phyloP scores from a whole-genome alignment of 768 basidiomycete genomes.

The Albatrellus ellisii region DNA sequence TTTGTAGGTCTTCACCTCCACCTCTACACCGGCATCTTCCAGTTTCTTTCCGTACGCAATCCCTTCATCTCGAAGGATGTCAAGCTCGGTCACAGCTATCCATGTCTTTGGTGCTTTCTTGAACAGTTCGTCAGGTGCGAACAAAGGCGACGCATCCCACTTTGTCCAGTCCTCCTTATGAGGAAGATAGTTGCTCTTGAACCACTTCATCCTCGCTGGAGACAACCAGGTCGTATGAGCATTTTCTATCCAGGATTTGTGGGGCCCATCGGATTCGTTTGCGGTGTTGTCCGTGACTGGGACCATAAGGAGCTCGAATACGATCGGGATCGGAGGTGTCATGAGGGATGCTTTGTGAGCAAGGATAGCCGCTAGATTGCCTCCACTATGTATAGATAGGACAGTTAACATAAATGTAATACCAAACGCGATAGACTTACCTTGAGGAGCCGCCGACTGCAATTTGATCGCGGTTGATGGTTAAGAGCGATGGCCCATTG shows the following conservation, averaged over 20 bases:
- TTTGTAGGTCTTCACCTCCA: constrained; percentile 43
- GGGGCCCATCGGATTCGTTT: constrained; percentile 21
- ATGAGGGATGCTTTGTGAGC: constrained; percentile 45
- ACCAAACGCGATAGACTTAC: constrained; percentile 18
- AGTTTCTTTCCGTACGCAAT: constrained; percentile 49
- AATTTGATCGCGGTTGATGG: constrained; percentile 37
- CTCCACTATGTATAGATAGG: constrained; percentile 32
- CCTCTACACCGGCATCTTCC: constrained; percentile 34
- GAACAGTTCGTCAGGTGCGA: constrained; percentile 44
- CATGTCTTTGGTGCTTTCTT: constrained; percentile 40
- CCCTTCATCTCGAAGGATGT: constrained; percentile 57
- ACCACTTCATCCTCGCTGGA: constrained; percentile 63
- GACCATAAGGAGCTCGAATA: constrained; percentile 54
- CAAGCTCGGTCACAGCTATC: constrained; percentile 52
- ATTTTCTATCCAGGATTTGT: constrained; percentile 44
- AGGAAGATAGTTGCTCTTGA: constrained; percentile 54
- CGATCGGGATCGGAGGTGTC: constrained; percentile 35
- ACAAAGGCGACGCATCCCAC: constrained; percentile 63
- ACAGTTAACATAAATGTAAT: neutral
- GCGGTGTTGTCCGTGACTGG: constrained; percentile 68
- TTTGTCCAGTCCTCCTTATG: constrained; percentile 42
- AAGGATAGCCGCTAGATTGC: constrained; percentile 54
- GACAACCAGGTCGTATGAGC: constrained; percentile 43
- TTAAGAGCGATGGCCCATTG: constrained; percentile 33
- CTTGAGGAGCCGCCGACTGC: constrained; percentile 68